Conservation (phyloP, 768 basidiomycete genomes). For the Lentinula sp. region DNA sequence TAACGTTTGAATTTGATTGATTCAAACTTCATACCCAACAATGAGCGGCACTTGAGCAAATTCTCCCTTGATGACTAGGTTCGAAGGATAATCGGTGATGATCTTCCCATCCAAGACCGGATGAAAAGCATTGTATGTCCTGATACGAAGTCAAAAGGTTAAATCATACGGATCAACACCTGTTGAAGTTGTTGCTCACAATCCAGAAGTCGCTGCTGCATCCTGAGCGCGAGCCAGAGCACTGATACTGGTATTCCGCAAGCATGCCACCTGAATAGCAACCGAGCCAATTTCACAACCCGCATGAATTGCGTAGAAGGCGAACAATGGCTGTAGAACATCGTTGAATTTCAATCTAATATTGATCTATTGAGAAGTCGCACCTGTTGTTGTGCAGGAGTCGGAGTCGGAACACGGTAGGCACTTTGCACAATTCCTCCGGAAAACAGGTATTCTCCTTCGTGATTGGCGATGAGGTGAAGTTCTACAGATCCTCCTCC, state of each 20-base stretch:
- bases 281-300: conserved; percentile 39
- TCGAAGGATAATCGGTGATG: conserved; percentile 45
- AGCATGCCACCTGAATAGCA: conserved; percentile 33
- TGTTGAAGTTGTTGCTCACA: conserved; percentile 26
- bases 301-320: conserved; percentile 41
- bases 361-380: conserved; percentile 2
- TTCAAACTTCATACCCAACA: conserved; percentile 38
- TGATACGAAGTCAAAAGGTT: conserved; percentile 21
- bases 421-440: conserved; percentile 61
- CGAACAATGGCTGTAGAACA: conserved; percentile 40
- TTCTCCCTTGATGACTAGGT: conserved; percentile 34
- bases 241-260: conserved; percentile 44
- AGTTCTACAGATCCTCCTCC: conserved; percentile 52
- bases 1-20: background rate
- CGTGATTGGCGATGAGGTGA: conserved; percentile 43
- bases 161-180: background rate
- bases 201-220: conserved; percentile 27
- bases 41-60: conserved; percentile 51
- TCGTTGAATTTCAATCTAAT: background rate
- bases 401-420: conserved; percentile 44
- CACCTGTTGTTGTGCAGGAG: conserved; percentile 48
- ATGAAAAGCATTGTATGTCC: conserved; percentile 40
- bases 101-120: conserved; percentile 52
- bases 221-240: conserved; percentile 53
- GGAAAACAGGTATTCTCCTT: conserved; percentile 35